These are phyloP conservation scores for Phytophthora pseudosyringae DNA, from an alignment of 352 stramenopile genomes.

Conservation along the genomic window DNA sequence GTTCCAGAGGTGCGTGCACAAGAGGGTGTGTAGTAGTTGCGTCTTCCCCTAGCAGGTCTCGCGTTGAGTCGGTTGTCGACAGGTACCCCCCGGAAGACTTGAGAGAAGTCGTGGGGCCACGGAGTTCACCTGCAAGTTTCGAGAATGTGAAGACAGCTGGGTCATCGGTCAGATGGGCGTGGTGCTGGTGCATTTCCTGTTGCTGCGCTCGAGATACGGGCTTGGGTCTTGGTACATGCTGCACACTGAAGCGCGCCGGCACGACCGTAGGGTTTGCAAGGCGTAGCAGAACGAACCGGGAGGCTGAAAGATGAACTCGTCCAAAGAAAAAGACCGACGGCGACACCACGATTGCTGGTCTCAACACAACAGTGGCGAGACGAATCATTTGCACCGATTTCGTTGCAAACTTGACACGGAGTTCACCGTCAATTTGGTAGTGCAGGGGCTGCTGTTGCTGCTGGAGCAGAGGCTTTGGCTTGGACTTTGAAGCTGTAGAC, in stretches of 20 bases:
- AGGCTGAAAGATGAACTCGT: constrained; percentile 57
- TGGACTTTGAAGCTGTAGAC: constrained; percentile 17
- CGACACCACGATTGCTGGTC: constrained; percentile 64
- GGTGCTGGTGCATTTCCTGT: constrained; percentile 56
- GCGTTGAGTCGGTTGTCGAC: constrained; percentile 46
- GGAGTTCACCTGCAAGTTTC: constrained; percentile 43
- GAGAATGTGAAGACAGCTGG: constrained; percentile 69
- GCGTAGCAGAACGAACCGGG: constrained; percentile 50
- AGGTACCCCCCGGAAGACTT: constrained; percentile 54
- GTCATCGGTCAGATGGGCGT: constrained; percentile 66
- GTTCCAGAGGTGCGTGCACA: constrained; percentile 49
- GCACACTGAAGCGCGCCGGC: constrained; percentile 56
- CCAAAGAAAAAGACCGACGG: constrained; percentile 74
- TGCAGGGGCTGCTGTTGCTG: constrained; percentile 33
- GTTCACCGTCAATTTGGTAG: constrained; percentile 45
- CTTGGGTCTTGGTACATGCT: constrained; percentile 59
- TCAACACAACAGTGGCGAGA: constrained; percentile 53
- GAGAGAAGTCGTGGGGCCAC: constrained; percentile 65
- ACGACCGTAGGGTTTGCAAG: constrained; percentile 73
- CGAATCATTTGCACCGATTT: constrained; percentile 65
- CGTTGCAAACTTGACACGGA: constrained; percentile 77
- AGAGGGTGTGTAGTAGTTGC: constrained; percentile 34
- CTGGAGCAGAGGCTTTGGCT: constrained; percentile 15
- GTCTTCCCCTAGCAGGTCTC: constrained; percentile 33
- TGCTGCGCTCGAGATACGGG: constrained; percentile 63